Evolutionary conservation across 768 basidiomycete genomes (phyloP), one percentile per base, ranked within the genome.

Genomic region (Leccinum arenicola): DNA sequence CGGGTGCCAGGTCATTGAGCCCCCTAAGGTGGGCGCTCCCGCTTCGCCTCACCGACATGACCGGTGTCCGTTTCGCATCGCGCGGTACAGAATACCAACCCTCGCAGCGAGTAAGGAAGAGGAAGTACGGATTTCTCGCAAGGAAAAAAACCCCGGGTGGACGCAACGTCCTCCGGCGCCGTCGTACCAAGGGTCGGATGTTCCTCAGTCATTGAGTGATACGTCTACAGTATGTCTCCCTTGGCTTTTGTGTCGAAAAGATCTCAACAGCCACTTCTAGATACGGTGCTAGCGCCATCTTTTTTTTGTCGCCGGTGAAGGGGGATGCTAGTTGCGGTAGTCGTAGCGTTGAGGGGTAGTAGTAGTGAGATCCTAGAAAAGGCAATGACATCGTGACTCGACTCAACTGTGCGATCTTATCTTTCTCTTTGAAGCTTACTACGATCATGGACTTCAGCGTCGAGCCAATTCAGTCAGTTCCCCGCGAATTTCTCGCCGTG

Each of bases 71-170:
- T 7, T 86, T 81, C 69, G 78, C 78, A 31, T 81, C 88, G 29
- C 83, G 85, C 48, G 95, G 95, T 48, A 83, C 85, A n/a, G 93
- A 95, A 74, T 98, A 98, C 67, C 95, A 98, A 71, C 95, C 95
- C n/a, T 93, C 91, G 0, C 94, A 96, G 73, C 83, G 95, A 45
- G 91, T 91, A 69, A 78, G 95, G 64, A 98, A 98, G 79, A 82
- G 93, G 66, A 93, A 89, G 71, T 91, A 93, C 70, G 95, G 95
- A 6, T 98, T 96, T 74, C 81, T 98, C 35, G 83, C 88, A 0
- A 77, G 95, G 59, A 85, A 88, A 72, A 81, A 81, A 64, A 84
- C 80, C 9, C 80, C 82, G 23, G 78, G 82, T 36, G 94, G 93
- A 3, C 82, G 87, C 63, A 91, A 83, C 66, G 82, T 92, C 47